A percentile compares a stretch with the other conserved stretches of the same genome.
These are phyloP conservation scores for Leishmania braziliensis DNA, from an alignment of 208 protist genomes.

Conservation along the genomic window DNA sequence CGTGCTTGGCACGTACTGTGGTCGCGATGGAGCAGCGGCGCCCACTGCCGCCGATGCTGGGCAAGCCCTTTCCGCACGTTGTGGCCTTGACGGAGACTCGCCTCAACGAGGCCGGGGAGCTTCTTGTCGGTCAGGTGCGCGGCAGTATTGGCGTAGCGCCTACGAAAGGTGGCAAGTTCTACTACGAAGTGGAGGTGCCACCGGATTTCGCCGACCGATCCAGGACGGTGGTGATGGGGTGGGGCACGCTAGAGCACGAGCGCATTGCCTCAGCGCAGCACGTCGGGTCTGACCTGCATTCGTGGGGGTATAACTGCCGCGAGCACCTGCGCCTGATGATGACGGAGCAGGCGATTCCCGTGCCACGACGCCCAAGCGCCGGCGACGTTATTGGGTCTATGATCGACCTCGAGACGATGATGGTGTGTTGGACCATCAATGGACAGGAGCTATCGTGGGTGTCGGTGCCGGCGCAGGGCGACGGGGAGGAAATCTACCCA, in stretches of 20 bases:
- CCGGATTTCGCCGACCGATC: constrained; percentile 47
- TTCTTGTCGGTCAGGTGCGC: constrained; percentile 84
- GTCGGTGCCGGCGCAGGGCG: constrained; percentile 66
- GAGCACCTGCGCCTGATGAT: constrained; percentile 74
- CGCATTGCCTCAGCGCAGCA: constrained; percentile 74
- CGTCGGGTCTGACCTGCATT: constrained; percentile 87
- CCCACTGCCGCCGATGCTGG: constrained; percentile 58
- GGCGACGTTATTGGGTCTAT: constrained; percentile 86
- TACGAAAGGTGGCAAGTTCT: constrained; percentile 59
- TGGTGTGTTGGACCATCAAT: constrained; percentile 90
- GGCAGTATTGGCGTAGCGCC: constrained; percentile 74
- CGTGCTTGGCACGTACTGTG: constrained; percentile 60
- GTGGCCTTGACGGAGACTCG: constrained; percentile 75
- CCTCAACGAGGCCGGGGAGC: constrained; percentile 69
- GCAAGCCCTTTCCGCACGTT: constrained; percentile 61
- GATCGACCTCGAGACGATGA: constrained; percentile 81
- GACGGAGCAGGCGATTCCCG: constrained; percentile 62
- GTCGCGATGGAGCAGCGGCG: constrained; percentile 54
- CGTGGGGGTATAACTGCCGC: constrained; percentile 90
- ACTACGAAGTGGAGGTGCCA: constrained; percentile 86
- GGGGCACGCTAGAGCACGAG: constrained; percentile 90
- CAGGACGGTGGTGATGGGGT: constrained; percentile 78
- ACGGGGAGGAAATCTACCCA: constrained; percentile 84
- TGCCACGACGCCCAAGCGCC: constrained; percentile 39
- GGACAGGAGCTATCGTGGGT: constrained; percentile 81